Evolutionary conservation across 495 filamentous ascomycete species (phyloP).

Genomic region (Trichoderma orchidacearum): DNA sequence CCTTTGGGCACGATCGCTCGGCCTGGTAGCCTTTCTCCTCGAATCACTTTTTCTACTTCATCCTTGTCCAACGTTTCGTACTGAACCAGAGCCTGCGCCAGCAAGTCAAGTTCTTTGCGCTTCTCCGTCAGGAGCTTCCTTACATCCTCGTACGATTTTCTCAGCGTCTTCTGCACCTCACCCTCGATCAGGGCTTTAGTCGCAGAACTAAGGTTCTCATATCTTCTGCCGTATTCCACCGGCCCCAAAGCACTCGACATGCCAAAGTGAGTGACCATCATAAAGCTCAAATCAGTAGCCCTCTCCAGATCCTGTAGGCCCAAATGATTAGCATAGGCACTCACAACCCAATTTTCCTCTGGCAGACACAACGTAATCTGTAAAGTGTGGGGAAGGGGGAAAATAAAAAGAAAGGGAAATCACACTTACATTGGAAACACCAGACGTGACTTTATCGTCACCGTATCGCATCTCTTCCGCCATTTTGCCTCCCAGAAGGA

Average conservation of each 20-base stretch:
- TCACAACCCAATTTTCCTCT: no score
- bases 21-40: constrained; percentile 63
- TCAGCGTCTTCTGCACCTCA: constrained; percentile 74
- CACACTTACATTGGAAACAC: constrained; percentile 54
- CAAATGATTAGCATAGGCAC: constrained; percentile 9
- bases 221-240: constrained; percentile 68
- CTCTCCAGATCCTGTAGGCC: constrained; percentile 58
- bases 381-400: no score
- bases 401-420: neutral
- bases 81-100: constrained; percentile 81
- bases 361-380: no score
- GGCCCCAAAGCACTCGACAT: constrained; percentile 85
- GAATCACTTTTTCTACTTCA: constrained; percentile 79
- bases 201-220: constrained; percentile 66
- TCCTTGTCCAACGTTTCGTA: constrained; percentile 82
- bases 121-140: constrained; percentile 53
- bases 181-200: constrained; percentile 73
- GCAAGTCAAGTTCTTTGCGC: constrained; percentile 67
- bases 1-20: constrained; percentile 32
- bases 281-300: constrained; percentile 68
- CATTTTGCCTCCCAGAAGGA: constrained; percentile 80
- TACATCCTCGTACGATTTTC: constrained; percentile 67
- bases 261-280: constrained; percentile 73
- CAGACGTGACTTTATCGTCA: constrained; percentile 71
- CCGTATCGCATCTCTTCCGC: constrained; percentile 92